Conservation (phyloP, 805 yeast species). For the Metschnikowia baotianmanensis region DNA sequence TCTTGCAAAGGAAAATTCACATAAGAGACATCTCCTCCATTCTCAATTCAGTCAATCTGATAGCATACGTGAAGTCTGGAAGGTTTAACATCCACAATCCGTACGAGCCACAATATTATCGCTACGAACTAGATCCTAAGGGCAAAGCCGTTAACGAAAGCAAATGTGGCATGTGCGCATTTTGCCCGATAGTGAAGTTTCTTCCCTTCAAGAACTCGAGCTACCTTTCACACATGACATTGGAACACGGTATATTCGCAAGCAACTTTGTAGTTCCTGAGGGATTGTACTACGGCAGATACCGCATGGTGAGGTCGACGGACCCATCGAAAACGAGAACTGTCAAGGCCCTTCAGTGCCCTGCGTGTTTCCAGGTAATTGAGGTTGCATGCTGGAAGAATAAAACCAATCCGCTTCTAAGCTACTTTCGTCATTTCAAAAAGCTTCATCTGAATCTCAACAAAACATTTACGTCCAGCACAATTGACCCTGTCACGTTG, state of each 20-base stretch:
- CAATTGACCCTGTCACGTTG: slow-evolving; percentile 15
- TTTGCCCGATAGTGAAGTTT: slow-evolving; percentile 29
- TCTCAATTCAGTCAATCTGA: slow-evolving; percentile 20
- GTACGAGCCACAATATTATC: slow-evolving; percentile 31
- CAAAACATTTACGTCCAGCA: slow-evolving; percentile 15
- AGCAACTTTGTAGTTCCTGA: slow-evolving; percentile 32
- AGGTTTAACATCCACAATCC: slow-evolving; percentile 24
- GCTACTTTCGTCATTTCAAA: slow-evolving; percentile 32
- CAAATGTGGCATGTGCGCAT: slow-evolving; percentile 35
- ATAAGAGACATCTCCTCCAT: slow-evolving; percentile 20
- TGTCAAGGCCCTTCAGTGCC: slow-evolving; percentile 28
- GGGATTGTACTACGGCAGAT: slow-evolving; percentile 29
- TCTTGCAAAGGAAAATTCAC: slow-evolving; percentile 20
- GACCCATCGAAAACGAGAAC: slow-evolving; percentile 18
- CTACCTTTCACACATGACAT: slow-evolving; percentile 33
- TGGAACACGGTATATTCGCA: slow-evolving; percentile 35
- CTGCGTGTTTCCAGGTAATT: slow-evolving; percentile 26
- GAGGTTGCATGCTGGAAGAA: slow-evolving; percentile 31
- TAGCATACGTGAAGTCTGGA: slow-evolving; percentile 23
- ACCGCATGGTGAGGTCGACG: slow-evolving; percentile 19
- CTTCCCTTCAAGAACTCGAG: slow-evolving; percentile 33
- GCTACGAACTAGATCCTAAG: slow-evolving; percentile 25
- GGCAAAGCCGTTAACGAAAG: slow-evolving; percentile 24
- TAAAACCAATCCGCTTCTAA: slow-evolving; percentile 27
- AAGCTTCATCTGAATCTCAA: slow-evolving; percentile 22